Percentiles rank a stretch among this genome's conserved stretches.
Evolutionary conservation across 495 filamentous ascomycete species (phyloP).

Genomic region (Aspergillus ellipticus): DNA sequence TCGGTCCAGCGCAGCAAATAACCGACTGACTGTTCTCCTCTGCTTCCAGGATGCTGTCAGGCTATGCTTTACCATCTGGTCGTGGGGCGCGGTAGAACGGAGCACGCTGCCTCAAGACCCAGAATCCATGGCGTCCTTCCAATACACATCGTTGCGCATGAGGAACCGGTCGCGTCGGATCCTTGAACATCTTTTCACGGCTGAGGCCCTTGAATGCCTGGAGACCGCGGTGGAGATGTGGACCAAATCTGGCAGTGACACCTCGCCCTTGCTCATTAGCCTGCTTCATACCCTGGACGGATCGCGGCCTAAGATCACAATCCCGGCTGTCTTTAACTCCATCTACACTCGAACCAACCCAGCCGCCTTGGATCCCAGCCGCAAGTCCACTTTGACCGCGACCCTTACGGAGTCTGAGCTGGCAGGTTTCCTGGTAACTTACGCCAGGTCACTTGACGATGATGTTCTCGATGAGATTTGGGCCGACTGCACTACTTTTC

Average conservation of each 20-base stretch:
- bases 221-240: slow-evolving; percentile 87
- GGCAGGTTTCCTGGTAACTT: slow-evolving; percentile 83
- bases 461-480: slow-evolving; percentile 99
- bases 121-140: slow-evolving; percentile 75
- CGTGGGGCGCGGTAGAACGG: slow-evolving; percentile 71
- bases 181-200: slow-evolving; percentile 87
- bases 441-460: slow-evolving; percentile 85
- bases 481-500: slow-evolving; percentile 87
- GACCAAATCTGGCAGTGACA: slow-evolving; percentile 47
- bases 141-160: slow-evolving; percentile 83
- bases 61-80: slow-evolving; percentile 91
- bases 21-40: slow-evolving; percentile 86
- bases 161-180: slow-evolving; percentile 82
- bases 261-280: slow-evolving; percentile 60
- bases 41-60: slow-evolving; percentile 94
- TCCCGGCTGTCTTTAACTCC: slow-evolving; percentile 96
- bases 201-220: slow-evolving; percentile 90
- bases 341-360: slow-evolving; percentile 93
- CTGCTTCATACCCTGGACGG: slow-evolving; percentile 89
- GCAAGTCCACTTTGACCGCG: slow-evolving; percentile 84
- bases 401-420: slow-evolving; percentile 77
- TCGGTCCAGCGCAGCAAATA: slow-evolving; percentile 80
- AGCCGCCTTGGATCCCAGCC: slow-evolving; percentile 66
- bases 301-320: slow-evolving; percentile 84
- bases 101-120: slow-evolving; percentile 56